Evolutionary conservation across 306 rosid species (phyloP).

Genomic region (Macrotyloma uniflorum): DNA sequence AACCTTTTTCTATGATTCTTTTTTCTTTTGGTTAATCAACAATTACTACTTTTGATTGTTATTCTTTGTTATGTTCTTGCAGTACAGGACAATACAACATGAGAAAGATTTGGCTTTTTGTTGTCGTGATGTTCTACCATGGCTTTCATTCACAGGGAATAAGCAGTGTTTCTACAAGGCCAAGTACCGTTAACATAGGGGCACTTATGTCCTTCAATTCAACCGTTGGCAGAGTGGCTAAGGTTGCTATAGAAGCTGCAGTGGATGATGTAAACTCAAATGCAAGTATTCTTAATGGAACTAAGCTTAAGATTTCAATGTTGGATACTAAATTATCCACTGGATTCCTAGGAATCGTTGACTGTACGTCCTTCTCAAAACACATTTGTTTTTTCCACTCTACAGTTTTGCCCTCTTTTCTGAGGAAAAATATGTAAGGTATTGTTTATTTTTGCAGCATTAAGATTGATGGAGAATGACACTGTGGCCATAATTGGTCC

Average conservation of each 20-base stretch:
- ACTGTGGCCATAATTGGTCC: conserved; percentile 64
- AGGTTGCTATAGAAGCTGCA: conserved; percentile 55
- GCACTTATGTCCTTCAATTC: conserved; percentile 56
- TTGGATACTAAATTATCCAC: conserved; percentile 46
- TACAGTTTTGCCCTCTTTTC: neutral
- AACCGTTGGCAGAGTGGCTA: conserved; percentile 54
- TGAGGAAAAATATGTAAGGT: neutral
- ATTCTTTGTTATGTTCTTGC: neutral
- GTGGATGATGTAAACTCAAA: conserved; percentile 56
- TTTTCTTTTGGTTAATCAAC: neutral
- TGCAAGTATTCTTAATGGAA: conserved; percentile 43
- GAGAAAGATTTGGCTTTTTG: conserved; percentile 42
- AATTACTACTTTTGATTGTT: neutral
- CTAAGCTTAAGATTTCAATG: conserved; percentile 45
- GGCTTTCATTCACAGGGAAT: conserved; percentile 27
- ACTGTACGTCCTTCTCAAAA: conserved; percentile 43
- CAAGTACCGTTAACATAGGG: conserved; percentile 51
- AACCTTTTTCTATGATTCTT: neutral
- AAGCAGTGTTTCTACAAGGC: conserved; percentile 23
- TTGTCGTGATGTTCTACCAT: conserved; percentile 36
- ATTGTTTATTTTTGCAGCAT: neutral
- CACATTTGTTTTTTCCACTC: neutral
- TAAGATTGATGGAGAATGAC: conserved; percentile 50
- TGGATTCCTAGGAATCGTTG: conserved; percentile 62
- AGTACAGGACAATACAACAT: conserved; percentile 31